These are phyloP conservation scores for Colletotrichum aenigma DNA, from an alignment of 2,329 filamentous ascomycete genomes.

Conservation along the genomic window DNA sequence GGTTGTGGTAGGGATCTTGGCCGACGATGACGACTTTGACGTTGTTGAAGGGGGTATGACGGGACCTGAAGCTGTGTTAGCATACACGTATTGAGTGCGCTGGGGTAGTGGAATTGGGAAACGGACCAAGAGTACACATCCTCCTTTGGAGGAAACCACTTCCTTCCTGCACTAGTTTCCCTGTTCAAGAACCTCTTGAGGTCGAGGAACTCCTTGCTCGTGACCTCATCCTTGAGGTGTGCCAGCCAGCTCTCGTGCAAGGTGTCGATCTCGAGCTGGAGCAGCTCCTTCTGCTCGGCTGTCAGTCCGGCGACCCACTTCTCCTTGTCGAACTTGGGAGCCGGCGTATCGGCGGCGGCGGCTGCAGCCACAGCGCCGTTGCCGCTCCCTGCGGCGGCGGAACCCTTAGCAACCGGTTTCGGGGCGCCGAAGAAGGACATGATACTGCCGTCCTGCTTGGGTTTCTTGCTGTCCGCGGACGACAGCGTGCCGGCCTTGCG, in stretches of 20 bases:
- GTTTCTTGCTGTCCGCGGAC: slow-evolving; percentile 66
- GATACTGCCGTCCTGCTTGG: slow-evolving; percentile 78
- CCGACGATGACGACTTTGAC: slow-evolving; percentile 95
- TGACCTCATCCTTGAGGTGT: slow-evolving; percentile 85
- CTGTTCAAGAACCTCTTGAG: slow-evolving; percentile 86
- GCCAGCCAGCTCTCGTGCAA: slow-evolving; percentile 91
- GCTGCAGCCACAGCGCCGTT: not conserved
- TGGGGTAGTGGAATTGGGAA: not conserved
- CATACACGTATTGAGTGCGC: not conserved
- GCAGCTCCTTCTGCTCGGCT: slow-evolving; percentile 79
- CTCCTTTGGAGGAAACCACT: slow-evolving; percentile 83
- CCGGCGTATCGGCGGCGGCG: slow-evolving; percentile 31
- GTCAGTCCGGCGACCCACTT: slow-evolving; percentile 86
- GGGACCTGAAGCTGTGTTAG: slow-evolving; percentile 70
- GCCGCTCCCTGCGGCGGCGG: slow-evolving; percentile 1
- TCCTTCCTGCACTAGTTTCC: slow-evolving; percentile 75
- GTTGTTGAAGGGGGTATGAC: slow-evolving; percentile 84
- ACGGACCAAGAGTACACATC: slow-evolving; percentile 94
- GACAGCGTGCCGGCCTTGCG: slow-evolving; percentile 62
- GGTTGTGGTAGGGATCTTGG: slow-evolving; percentile 96
- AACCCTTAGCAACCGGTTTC: slow-evolving; percentile 45
- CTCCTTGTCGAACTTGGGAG: slow-evolving; percentile 79
- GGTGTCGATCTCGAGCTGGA: slow-evolving; percentile 90
- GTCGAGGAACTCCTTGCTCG: slow-evolving; percentile 79
- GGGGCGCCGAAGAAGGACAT: slow-evolving; percentile 86